Evolutionary conservation across 179 eudicot genomes (phyloP), one percentile per base, ranked within the genome.

Genomic region (Camellia oleifera): DNA sequence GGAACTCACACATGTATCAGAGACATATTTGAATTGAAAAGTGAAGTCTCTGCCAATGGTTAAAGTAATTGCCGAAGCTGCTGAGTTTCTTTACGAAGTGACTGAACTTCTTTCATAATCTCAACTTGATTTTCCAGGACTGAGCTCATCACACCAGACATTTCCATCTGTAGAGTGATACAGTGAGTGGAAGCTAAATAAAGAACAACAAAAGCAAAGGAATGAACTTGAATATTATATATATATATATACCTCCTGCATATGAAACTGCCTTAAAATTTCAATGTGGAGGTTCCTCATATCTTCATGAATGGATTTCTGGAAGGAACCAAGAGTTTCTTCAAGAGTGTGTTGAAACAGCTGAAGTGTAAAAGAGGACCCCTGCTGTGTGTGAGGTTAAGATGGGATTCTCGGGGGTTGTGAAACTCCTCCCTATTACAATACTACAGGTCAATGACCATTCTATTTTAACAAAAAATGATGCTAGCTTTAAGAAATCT

Each of bases 241-340:
- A 53, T 1, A 32, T 32, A 32, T 32, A 63, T 44, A 52, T 82
- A 95, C 99, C 98, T 95, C 98, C 82, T 94, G 99, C 92, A 95
- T 86, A 80, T 95, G 98, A 61, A 89, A 91, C 81, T 95, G 99
- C 74, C 99, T 92, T 67, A 95, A 81, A 74, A 95, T 86, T 89
- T 95, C 99, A 48, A 95, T 87, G 78, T 95, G 99, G 79, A 95
- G 98, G 81, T 92, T 95, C 78, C 98, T 88, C 84, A 94, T 89
- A 71, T 95, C 98, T 81, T 95, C 95, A 76, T 93, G 99, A 65
- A 94, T 87, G 75, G 98, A 91, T 81, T 90, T 92, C 83, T 95
- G 99, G 75, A 95, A 89, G 72, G 99, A 91, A 77, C 89, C 79
- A 81, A 95, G 98, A 65, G 95, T 89, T 89, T 95, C 99, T 77